phyloP scores from a whole-genome alignment of 257 asterid genomes.

The Nicotiana paniculata region DNA sequence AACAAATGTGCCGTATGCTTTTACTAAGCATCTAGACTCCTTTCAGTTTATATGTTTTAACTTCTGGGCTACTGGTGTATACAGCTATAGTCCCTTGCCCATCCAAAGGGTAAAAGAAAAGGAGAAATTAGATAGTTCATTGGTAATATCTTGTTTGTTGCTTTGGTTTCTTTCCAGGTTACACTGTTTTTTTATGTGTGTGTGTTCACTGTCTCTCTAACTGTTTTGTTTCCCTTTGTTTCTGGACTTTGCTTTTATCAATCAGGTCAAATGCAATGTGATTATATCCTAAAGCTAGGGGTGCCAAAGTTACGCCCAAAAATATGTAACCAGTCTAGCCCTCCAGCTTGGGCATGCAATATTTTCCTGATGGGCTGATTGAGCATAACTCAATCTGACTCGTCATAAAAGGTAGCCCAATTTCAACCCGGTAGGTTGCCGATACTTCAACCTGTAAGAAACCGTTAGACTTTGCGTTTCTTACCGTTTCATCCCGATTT shows the following conservation, averaged over 20 bases:
- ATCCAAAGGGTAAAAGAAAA: background rate
- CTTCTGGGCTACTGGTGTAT: background rate
- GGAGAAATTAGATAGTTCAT: background rate
- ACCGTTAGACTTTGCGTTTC: too few relatives aligned
- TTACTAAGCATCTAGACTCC: background rate
- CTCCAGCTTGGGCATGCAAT: too few relatives aligned
- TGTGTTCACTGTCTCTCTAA: background rate
- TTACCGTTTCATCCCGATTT: too few relatives aligned
- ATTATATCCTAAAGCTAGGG: background rate
- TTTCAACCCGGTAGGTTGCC: too few relatives aligned
- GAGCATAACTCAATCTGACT: too few relatives aligned
- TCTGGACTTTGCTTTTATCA: background rate
- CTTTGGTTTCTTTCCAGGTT: background rate
- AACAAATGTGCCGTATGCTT: background rate
- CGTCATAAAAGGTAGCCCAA: too few relatives aligned
- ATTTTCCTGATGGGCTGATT: too few relatives aligned
- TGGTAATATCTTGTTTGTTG: background rate
- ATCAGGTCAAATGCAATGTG: background rate
- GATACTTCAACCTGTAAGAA: too few relatives aligned
- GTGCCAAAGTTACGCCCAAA: too few relatives aligned
- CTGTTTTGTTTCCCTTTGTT: background rate
- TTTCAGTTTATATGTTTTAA: background rate
- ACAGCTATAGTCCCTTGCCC: background rate
- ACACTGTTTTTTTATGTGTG: too few relatives aligned
- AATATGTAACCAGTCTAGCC: too few relatives aligned